Evolutionary conservation across 495 filamentous ascomycete genomes (phyloP), one percentile per base, ranked within the genome.

Genomic region (Neurospora pannonica): DNA sequence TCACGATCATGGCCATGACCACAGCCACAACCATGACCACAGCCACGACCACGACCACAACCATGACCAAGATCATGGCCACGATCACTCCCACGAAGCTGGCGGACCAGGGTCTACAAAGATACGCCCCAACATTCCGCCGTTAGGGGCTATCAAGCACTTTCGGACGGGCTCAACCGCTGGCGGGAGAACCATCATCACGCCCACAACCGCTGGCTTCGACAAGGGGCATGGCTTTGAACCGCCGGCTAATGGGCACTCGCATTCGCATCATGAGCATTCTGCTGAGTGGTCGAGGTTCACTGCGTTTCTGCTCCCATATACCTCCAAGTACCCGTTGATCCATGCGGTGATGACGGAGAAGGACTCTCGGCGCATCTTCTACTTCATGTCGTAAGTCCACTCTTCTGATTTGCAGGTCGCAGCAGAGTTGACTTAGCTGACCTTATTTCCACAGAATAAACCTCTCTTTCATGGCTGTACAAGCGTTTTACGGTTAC

Each of bases 401-500:
- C 13, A 24, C 73, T 21, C 2, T 28, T 7, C 5, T 46, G 5
- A 2, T 11, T 40, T 48, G 10, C 28, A n/a, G 24, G 3, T 0
- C 5, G 69, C n/a, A 11, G 11, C 2, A 7, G 5, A 38, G 71
- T 19, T 78, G 70, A 74, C 48, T 60, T 2, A 2, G 21, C 73
- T 72, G 15, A 74, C 74, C 81, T 79, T 71, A 78, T 39, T 7
- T 11, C 71, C 3, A 7, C 80, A 97, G 93, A 76, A 87, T 99
- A 54, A 99, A 99, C 79, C 94, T 99, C 72, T 84, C 84, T 1
- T 99, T 99, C 81, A 99, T 99, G 96, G 84, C 94, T 17, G 89
- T 98, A 3, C 96, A 99, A 79, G 91, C 95, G 24, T 92, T 93
- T 39, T 99, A 99, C 79, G 96, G 96, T 39, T 94, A 96, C 76